Conservation (phyloP, 1,284 basidiomycete species). For the Heterobasidion occidentale region DNA sequence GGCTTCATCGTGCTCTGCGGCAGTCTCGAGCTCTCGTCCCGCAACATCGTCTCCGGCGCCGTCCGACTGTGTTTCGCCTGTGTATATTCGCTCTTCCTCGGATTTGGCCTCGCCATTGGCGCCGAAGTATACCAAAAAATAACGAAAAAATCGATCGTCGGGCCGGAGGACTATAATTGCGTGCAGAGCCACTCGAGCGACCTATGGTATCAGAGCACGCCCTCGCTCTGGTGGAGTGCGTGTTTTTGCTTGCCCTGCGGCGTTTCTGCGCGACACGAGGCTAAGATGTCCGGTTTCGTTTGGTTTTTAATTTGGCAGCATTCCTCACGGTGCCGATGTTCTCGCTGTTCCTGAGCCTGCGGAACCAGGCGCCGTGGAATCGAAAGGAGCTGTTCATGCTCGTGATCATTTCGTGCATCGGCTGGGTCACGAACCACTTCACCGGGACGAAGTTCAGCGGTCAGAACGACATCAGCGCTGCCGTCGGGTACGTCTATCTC, state of each 20-base stretch:
- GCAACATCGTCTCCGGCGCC: conserved; percentile 78
- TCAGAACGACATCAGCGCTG: conserved; percentile 69
- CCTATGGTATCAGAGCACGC: conserved; percentile 54
- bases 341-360: conserved; percentile 66
- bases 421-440: conserved; percentile 79
- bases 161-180: conserved; percentile 57
- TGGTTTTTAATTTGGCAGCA: conserved; percentile 28
- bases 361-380: conserved; percentile 70
- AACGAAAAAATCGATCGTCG: conserved; percentile 34
- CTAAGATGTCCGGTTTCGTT: not conserved
- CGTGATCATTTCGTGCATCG: conserved; percentile 65
- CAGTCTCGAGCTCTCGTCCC: conserved; percentile 73
- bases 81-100: conserved; percentile 74
- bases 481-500: conserved; percentile 42
- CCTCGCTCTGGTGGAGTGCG: conserved; percentile 37
- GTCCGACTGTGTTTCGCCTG: conserved; percentile 81
- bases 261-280: not conserved
- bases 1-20: conserved; percentile 80
- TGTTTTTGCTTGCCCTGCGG: conserved; percentile 19
- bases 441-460: conserved; percentile 55
- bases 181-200: conserved; percentile 43
- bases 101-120: conserved; percentile 80
- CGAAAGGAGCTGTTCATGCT: conserved; percentile 62
- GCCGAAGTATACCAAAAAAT: conserved; percentile 60
- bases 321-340: conserved; percentile 80